Conservation (phyloP, 495 filamentous ascomycete species). For the Letharia lupina region DNA sequence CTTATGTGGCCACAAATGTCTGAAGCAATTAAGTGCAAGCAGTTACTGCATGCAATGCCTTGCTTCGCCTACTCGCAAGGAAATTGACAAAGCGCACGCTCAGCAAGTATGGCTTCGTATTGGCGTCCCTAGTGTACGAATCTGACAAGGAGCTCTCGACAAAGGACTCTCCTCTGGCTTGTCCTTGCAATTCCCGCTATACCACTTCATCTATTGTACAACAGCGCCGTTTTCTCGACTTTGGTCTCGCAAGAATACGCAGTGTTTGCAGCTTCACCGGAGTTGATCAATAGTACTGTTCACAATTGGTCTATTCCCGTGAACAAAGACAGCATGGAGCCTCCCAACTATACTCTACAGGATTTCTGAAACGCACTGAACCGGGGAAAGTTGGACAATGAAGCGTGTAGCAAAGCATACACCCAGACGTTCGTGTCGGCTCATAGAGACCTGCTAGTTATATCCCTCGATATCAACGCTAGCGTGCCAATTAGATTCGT, state of each 20-base stretch:
- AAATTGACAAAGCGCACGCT: constrained; percentile 34
- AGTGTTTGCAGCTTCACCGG: neutral
- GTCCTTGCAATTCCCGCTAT: constrained; percentile 6
- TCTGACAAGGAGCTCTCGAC: constrained; percentile 7
- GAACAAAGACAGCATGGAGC: no score
- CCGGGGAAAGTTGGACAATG: constrained; percentile 15
- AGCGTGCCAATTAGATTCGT: neutral
- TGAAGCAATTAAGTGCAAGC: constrained; percentile 34
- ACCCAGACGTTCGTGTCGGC: neutral
- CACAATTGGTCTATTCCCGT: constrained; percentile 5
- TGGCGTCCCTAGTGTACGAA: constrained; percentile 21
- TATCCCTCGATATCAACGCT: constrained; percentile 4
- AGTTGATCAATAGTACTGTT: neutral
- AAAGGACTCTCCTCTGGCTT: constrained; percentile 6
- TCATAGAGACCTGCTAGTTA: constrained; percentile 10
- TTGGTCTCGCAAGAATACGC: constrained; percentile 27
- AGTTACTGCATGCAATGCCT: constrained; percentile 32
- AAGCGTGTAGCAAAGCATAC: constrained; percentile 11
- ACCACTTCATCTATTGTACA: constrained; percentile 20
- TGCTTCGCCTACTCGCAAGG: constrained; percentile 27
- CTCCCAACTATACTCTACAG: constrained; percentile 7
- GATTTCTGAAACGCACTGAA: constrained; percentile 25
- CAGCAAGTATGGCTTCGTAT: constrained; percentile 27
- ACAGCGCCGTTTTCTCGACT: constrained; percentile 26
- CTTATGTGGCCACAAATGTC: constrained; percentile 17